Evolutionary conservation across 31 red algal species (phyloP), one percentile per base, ranked within the genome.

Genomic region (Porphyra umbilicalis): DNA sequence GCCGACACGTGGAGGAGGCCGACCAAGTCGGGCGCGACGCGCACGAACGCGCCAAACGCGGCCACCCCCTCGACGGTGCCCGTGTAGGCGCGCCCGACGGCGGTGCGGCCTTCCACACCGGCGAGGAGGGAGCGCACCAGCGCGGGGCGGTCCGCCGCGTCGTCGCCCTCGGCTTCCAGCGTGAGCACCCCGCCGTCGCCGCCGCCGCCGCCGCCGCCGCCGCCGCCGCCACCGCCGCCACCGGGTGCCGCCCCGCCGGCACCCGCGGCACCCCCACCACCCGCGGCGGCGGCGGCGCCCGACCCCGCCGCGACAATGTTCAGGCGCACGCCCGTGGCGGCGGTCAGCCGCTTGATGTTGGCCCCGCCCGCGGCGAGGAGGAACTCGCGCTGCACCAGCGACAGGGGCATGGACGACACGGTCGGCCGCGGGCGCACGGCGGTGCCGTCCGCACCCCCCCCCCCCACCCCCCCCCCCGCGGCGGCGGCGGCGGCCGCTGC

Each of bases 1-100:
- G 35, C 29, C 77, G 77, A 79, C 16, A 79, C 38, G 38, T 79
- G 77, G 77, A 79, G 77, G 77, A 79, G 77, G 29, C 77, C 77
- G 77, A 38, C 36, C 38, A 36, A n/a, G 38, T 39, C 77, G 38
- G 77, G 77, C 25, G 38, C 38, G 20, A 79, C 77, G 35, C 38
- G 36, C 38, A 79, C 35, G 9, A 79, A 79, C 38, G 38, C 77
- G 25, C 77, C 77, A 79, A 79, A 79, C 38, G 35, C 2, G n/a
- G n/a, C 77, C 4, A 79, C 77, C 25, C 77, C 18, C 18, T 38
- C 77, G 20, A 79, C 77, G 36, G 29, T 29, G 20, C 77, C 77
- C 77, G 35, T 39, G 38, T 79, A 79, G 10, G 25, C 77, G 25
- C 36, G 38, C 25, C 77, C 77, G 57, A 71, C 25, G 57, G 57